These are phyloP conservation scores for Powellomyces hirtus DNA, from an alignment of 192 early-diverging fungal species.

Conservation along the genomic window DNA sequence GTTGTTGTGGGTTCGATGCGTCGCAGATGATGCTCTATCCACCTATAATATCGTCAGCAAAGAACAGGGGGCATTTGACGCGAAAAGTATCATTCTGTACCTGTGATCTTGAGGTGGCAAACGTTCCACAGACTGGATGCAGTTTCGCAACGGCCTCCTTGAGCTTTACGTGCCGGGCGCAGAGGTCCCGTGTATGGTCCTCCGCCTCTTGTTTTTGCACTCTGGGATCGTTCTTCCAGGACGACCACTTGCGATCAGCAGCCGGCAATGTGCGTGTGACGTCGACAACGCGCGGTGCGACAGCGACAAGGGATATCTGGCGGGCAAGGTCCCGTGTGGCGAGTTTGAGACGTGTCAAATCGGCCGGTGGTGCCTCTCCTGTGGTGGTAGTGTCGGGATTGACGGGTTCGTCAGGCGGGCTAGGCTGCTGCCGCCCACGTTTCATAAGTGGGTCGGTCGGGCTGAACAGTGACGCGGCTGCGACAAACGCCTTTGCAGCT, in stretches of 20 bases:
- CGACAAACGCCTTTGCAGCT: slow-evolving; percentile 45
- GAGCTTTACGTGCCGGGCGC: neutral
- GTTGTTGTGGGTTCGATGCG: neutral
- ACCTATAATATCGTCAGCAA: neutral
- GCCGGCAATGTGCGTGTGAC: slow-evolving; percentile 1
- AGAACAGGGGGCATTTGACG: neutral
- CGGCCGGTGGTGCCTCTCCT: neutral
- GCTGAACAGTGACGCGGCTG: slow-evolving; percentile 31
- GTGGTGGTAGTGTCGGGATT: neutral
- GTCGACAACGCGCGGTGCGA: slow-evolving; percentile 8
- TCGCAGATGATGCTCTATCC: neutral
- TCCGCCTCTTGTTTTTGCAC: slow-evolving; percentile 5
- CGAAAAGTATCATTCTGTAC: neutral
- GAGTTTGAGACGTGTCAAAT: neutral
- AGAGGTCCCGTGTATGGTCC: neutral
- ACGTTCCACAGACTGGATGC: neutral
- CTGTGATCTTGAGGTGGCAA: neutral
- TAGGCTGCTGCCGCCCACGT: neutral
- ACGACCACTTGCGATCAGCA: neutral
- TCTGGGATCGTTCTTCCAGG: slow-evolving; percentile 1
- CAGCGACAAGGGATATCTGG: neutral
- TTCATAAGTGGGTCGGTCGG: slow-evolving; percentile 43
- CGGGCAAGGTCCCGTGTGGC: neutral
- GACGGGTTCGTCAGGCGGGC: neutral
- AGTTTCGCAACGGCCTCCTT: neutral